Percentiles rank a stretch among this genome's conserved stretches.
These are phyloP conservation scores for Cubamyces lactineus DNA, from an alignment of 768 basidiomycete genomes.

Conservation along the genomic window DNA sequence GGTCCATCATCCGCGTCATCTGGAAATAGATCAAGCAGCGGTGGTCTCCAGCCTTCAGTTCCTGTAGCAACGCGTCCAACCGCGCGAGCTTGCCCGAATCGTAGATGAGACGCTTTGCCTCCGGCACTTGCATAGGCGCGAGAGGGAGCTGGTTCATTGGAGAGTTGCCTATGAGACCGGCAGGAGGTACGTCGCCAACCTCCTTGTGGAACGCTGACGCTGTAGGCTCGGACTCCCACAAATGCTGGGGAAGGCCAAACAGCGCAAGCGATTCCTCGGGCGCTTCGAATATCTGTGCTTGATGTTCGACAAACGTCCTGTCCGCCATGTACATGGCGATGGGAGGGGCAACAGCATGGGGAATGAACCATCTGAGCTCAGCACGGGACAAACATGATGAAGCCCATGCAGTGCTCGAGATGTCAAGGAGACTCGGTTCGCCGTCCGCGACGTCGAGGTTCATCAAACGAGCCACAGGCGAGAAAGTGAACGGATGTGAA, in stretches of 20 bases:
- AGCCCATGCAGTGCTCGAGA: constrained; percentile 65
- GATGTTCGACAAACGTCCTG: constrained; percentile 77
- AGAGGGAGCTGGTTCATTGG: constrained; percentile 74
- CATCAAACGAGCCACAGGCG: constrained; percentile 34
- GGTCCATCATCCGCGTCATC: constrained; percentile 99
- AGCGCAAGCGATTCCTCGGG: constrained; percentile 76
- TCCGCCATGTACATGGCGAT: constrained; percentile 73
- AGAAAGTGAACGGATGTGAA: constrained; percentile 42
- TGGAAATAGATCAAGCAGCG: constrained; percentile 97
- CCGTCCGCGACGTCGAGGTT: constrained; percentile 37
- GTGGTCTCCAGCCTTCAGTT: constrained; percentile 92
- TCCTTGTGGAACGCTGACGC: constrained; percentile 49
- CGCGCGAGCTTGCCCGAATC: constrained; percentile 96
- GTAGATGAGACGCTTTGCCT: constrained; percentile 91
- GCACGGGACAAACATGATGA: constrained; percentile 82
- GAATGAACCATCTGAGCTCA: constrained; percentile 82
- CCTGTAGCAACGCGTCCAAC: constrained; percentile 85
- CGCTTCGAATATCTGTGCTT: constrained; percentile 61
- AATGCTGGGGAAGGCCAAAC: constrained; percentile 78
- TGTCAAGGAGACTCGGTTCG: constrained; percentile 60
- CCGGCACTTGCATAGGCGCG: constrained; percentile 89
- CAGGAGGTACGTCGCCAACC: constrained; percentile 62
- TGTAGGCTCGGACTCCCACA: constrained; percentile 60
- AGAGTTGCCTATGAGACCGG: constrained; percentile 71
- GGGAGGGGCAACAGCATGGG: constrained; percentile 84